A percentile compares a stretch with the other conserved stretches of the same genome.
Conservation (phyloP, 345 rosid species). For the Anacardium occidentale region DNA sequence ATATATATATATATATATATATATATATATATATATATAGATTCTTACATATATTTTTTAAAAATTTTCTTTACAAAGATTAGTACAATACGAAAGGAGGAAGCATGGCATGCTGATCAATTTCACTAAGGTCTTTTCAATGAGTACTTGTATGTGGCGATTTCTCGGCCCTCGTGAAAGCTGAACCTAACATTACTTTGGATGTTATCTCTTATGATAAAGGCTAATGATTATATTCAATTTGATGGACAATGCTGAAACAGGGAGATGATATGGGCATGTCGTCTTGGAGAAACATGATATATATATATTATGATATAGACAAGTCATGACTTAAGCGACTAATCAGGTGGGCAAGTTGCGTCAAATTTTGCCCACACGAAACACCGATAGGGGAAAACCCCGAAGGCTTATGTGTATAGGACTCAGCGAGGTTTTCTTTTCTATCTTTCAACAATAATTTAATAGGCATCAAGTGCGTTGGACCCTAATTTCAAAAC, state of each 20-base stretch:
- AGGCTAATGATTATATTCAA: too few species aligned
- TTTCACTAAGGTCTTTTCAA: neutral
- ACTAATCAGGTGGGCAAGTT: neutral
- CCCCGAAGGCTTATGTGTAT: neutral
- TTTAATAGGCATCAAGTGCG: neutral
- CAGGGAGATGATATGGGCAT: too few species aligned
- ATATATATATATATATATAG: too few species aligned
- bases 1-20: too few species aligned
- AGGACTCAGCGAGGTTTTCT: neutral
- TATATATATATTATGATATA: neutral
- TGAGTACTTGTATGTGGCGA: neutral
- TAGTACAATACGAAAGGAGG: too few species aligned
- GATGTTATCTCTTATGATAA: neutral
- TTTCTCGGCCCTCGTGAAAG: neutral
- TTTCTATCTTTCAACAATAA: neutral
- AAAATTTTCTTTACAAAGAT: too few species aligned
- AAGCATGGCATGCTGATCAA: neutral
- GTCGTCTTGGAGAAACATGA: too few species aligned
- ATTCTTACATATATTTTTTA: too few species aligned
- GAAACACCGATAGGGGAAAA: neutral
- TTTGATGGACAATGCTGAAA: neutral
- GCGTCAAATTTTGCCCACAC: neutral
- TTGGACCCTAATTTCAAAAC: neutral
- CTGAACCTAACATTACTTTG: neutral
- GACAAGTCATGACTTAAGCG: neutral